Conservation (phyloP, 371 early-diverging fungal genomes). For the Mucor velutinosus region DNA sequence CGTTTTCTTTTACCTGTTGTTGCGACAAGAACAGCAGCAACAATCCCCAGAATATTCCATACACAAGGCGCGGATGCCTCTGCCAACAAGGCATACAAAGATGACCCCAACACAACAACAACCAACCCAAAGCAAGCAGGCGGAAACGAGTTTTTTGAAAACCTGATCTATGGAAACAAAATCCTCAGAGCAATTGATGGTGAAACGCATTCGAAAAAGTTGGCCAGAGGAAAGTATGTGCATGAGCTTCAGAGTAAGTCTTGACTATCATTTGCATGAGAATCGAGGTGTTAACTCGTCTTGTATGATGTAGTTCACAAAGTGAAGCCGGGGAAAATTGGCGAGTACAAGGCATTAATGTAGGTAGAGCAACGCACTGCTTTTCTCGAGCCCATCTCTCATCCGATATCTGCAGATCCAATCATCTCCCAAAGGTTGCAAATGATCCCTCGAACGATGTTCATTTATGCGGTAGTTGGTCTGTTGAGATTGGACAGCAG, state of each 20-base stretch:
- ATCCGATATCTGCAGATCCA: constrained; percentile 28
- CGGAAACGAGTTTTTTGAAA: constrained; percentile 53
- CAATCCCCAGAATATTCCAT: not conserved
- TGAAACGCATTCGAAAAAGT: constrained; percentile 65
- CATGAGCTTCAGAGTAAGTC: constrained; percentile 76
- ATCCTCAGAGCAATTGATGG: constrained; percentile 51
- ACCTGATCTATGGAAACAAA: constrained; percentile 68
- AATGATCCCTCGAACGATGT: constrained; percentile 73
- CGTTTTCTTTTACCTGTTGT: not conserved
- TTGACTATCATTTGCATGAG: not conserved
- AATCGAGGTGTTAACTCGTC: not conserved
- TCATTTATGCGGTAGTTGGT: constrained; percentile 89
- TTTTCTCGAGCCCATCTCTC: no score
- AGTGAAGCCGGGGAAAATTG: constrained; percentile 83
- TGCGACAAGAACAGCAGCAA: not conserved
- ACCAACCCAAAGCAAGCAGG: constrained; percentile 12
- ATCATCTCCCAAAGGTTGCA: constrained; percentile 76
- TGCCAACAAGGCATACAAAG: not conserved
- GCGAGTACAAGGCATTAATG: constrained; percentile 79
- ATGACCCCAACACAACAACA: not conserved
- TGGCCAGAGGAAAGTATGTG: constrained; percentile 88
- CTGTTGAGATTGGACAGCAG: constrained; percentile 82
- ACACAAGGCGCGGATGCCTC: not conserved
- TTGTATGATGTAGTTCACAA: constrained; percentile 64
- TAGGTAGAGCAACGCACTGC: constrained; percentile 27